Evolutionary conservation across 73 alveolate genomes (phyloP), one percentile per base, ranked within the genome.

Genomic region (Tetrahymena borealis): DNA sequence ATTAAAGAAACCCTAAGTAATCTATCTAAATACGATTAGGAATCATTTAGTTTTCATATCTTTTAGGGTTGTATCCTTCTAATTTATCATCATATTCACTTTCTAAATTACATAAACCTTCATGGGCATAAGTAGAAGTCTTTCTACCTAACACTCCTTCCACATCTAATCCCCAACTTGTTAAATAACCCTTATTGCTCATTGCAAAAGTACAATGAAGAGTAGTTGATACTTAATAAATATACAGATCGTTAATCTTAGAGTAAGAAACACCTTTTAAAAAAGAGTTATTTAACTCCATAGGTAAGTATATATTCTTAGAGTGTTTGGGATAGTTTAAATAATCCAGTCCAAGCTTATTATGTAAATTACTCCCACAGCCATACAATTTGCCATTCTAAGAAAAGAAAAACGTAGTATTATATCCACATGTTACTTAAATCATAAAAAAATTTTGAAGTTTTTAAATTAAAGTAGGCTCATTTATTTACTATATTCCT

Each of bases 71-170:
- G 33, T 78, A 60, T 38, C 32, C 38, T 31, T 85, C 40, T 31
- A 38, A 78, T 39, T 79, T 91, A 33, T 90, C 95, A 40, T 93
- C 95, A 20, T 79, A 90, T 31, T 93, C 95, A 39, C 40, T 92
- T 78, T 90, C 95, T 1, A 90, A 13, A 90, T 38, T 38, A 38
- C 37, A 38, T 8, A 90, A 11, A 7, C 0, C 36, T 7, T 90
- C 90, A 2, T 36, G 33, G 18, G 32, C 32, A 32, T 32, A 90
- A 13, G 32, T 32, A 1, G 78, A 93, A 39, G 79, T 32, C 37
- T 93, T 91, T 85, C 95, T 93, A 39, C 95, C 95, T 79, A 93
- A 32, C 7, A 38, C 20, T 79, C 95, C 95, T 39, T 93, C 24
- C 2, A 93, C 36, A 16, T 91, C 90, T 3, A 93, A 90, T 33